These are phyloP conservation scores for Iris macrosiphon DNA, from an alignment of 106 monocot genomes.

Conservation along the genomic window DNA sequence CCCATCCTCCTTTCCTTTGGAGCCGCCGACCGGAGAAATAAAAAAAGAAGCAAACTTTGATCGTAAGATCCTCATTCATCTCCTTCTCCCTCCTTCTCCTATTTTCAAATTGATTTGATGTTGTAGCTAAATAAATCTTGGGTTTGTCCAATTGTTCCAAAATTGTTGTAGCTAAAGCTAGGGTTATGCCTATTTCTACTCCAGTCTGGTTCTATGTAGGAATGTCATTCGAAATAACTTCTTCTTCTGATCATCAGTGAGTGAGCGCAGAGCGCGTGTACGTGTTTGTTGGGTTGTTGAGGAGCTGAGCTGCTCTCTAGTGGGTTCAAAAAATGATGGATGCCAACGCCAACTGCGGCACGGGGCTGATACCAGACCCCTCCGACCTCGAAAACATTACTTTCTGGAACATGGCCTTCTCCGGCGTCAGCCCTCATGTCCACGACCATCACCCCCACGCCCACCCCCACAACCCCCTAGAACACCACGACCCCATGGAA, in stretches of 20 bases:
- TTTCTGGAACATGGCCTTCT: conserved; percentile 51
- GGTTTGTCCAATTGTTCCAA: too few species aligned
- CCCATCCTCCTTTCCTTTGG: too few species aligned
- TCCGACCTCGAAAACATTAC: conserved; percentile 48
- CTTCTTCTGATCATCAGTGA: too few species aligned
- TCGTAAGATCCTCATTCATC: background rate
- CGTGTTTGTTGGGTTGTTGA: background rate
- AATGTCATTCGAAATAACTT: too few species aligned
- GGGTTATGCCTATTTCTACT: background rate
- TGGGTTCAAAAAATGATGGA: conserved; percentile 11
- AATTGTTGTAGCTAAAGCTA: too few species aligned
- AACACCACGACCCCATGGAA: background rate
- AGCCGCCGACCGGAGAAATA: too few species aligned
- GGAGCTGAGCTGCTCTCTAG: background rate
- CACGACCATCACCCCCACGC: conserved; percentile 5
- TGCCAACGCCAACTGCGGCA: conserved; percentile 16
- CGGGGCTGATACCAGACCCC: conserved; percentile 30
- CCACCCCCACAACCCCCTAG: too few species aligned
- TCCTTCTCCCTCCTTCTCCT: background rate
- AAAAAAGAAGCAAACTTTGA: too few species aligned
- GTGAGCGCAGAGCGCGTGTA: too few species aligned
- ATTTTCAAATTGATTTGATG: background rate
- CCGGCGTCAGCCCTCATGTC: conserved; percentile 53
- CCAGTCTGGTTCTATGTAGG: too few species aligned
- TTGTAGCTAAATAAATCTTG: background rate